phyloP scores from a whole-genome alignment of 176 grass and related monocot genomes.

The barley (Hordeum vulgare) region MorexV3_pseudomolecules_assembly NC_058522.1:505733701-505734200 shows the following conservation, averaged over 20 bases:
- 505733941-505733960: background rate
- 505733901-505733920: conserved; percentile 52
- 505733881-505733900: conserved; percentile 59
- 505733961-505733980: background rate
- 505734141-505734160: background rate
- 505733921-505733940: conserved; percentile 34
- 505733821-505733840: background rate
- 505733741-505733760: background rate
- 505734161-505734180: background rate
- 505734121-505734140: background rate
- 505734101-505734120: background rate
- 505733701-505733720: background rate
- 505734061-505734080: background rate
- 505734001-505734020: background rate
- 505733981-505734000: conserved; percentile 39
- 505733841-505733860: background rate
- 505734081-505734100: too few species aligned
- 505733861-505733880: conserved; percentile 1
- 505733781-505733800: too few species aligned
- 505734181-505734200: background rate
- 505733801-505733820: background rate
- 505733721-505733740: too few species aligned
- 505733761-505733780: background rate
- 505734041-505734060: background rate
- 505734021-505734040: background rate